Conservation (phyloP, 805 yeast genomes). For the Suhomyces sp. region DNA sequence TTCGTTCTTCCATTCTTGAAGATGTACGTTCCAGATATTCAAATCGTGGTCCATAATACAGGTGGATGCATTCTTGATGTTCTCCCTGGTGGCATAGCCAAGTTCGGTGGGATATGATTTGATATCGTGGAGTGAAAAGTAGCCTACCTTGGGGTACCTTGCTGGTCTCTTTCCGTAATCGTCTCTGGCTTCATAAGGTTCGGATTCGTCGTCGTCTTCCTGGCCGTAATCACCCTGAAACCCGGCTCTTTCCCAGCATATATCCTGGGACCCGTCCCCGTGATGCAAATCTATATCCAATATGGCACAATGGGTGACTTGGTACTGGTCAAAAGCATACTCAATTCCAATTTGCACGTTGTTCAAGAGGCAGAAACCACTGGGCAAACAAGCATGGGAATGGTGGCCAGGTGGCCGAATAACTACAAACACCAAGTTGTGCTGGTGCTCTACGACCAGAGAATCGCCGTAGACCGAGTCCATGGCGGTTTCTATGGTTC, state of each 20-base stretch:
- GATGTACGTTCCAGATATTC: constrained; percentile 81
- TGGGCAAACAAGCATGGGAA: constrained; percentile 77
- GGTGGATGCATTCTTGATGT: constrained; percentile 71
- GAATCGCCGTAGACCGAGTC: constrained; percentile 40
- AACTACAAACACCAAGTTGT: constrained; percentile 56
- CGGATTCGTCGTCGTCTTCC: constrained; percentile 44
- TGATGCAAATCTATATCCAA: constrained; percentile 84
- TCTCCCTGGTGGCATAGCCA: constrained; percentile 70
- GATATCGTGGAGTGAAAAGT: constrained; percentile 80
- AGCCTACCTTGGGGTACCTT: constrained; percentile 64
- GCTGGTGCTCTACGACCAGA: constrained; percentile 14
- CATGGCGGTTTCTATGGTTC: constrained; percentile 69
- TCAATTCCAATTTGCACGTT: constrained; percentile 80
- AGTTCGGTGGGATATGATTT: constrained; percentile 82
- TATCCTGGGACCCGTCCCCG: constrained; percentile 87
- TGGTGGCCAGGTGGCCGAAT: constrained; percentile 88
- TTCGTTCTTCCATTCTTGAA: constrained; percentile 59
- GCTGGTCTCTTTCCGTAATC: constrained; percentile 48
- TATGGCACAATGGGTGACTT: constrained; percentile 76
- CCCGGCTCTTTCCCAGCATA: constrained; percentile 77
- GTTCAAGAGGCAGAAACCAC: constrained; percentile 79
- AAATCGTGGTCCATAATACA: constrained; percentile 76
- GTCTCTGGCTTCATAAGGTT: constrained; percentile 35
- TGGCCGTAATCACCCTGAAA: constrained; percentile 47
- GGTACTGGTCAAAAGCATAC: constrained; percentile 62